Conservation (phyloP, 2,329 filamentous ascomycete species). For the Colletotrichum cuscutae region DNA sequence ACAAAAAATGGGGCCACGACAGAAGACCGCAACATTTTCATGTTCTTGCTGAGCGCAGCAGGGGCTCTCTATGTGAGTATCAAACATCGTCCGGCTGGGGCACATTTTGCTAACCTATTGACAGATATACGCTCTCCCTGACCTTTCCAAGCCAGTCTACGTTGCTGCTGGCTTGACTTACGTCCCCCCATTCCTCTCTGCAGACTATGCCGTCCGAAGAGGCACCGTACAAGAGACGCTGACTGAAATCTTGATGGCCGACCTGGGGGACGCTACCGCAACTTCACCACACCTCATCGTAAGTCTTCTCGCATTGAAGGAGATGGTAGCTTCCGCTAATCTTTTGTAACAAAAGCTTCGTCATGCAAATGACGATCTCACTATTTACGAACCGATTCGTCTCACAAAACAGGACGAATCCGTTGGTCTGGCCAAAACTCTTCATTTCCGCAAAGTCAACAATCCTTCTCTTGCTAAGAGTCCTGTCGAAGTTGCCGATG, state of each 20-base stretch:
- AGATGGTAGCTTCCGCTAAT: constrained; percentile 1
- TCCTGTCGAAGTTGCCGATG: constrained; percentile 59
- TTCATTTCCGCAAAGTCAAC: constrained; percentile 81
- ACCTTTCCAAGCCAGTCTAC: constrained; percentile 78
- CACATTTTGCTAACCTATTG: neutral
- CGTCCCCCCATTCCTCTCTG: constrained; percentile 79
- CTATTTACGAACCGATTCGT: constrained; percentile 85
- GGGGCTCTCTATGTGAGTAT: constrained; percentile 78
- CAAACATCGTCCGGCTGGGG: too few species aligned
- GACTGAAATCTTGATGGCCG: constrained; percentile 83
- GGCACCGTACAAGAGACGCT: constrained; percentile 78
- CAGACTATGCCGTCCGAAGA: constrained; percentile 76
- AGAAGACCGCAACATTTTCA: constrained; percentile 65
- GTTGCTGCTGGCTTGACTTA: constrained; percentile 81
- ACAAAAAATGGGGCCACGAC: constrained; percentile 52
- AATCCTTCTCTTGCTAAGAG: constrained; percentile 74
- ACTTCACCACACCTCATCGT: constrained; percentile 85
- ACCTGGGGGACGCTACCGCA: constrained; percentile 80
- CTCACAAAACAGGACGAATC: constrained; percentile 48
- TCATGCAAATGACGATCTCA: constrained; percentile 82
- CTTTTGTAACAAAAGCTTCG: constrained; percentile 67
- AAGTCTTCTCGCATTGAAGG: constrained; percentile 46
- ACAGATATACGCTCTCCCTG: constrained; percentile 80
- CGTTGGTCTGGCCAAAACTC: constrained; percentile 60
- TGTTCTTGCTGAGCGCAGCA: constrained; percentile 81